Evolutionary conservation across 352 stramenopile species (phyloP).

Genomic region (Globisporangium rhizosaccharum): DNA sequence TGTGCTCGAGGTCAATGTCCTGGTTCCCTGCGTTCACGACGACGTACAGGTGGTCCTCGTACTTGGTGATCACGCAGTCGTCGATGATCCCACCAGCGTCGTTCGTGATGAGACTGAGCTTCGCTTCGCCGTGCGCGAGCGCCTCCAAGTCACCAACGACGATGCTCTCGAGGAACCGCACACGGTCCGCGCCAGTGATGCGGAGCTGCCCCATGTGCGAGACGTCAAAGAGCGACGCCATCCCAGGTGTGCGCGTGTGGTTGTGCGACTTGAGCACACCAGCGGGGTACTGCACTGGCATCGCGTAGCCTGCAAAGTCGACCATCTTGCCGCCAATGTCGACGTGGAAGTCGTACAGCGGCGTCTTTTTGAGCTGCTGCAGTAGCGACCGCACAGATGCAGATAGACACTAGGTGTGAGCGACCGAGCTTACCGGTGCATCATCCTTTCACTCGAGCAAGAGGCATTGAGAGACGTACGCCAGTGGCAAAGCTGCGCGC

Average conservation of each 20-base stretch:
- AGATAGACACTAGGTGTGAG: not conserved
- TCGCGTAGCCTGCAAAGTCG: conserved; percentile 95
- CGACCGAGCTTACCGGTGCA: not conserved
- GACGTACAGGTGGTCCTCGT: conserved; percentile 91
- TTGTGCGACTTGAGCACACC: conserved; percentile 95
- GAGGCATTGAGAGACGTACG: not conserved
- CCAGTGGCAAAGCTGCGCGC: conserved; percentile 9
- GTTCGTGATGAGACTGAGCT: conserved; percentile 96
- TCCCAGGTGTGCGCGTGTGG: conserved; percentile 59
- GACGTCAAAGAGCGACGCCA: conserved; percentile 97
- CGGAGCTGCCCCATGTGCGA: conserved; percentile 97
- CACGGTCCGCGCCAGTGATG: conserved; percentile 92
- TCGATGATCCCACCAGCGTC: conserved; percentile 96
- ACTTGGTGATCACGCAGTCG: conserved; percentile 97
- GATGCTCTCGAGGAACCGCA: conserved; percentile 93
- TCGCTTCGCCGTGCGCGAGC: conserved; percentile 82
- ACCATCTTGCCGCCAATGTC: conserved; percentile 87
- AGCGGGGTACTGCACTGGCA: conserved; percentile 96
- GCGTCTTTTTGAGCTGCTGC: conserved; percentile 68
- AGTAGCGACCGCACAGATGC: not conserved
- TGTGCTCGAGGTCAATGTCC: conserved; percentile 93
- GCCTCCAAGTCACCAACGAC: conserved; percentile 94
- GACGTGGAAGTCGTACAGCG: conserved; percentile 74
- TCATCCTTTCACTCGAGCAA: too few species aligned
- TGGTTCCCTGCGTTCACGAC: conserved; percentile 99